phyloP scores from a whole-genome alignment of 2,329 filamentous ascomycete species.

The Microsporum audouinii region DNA sequence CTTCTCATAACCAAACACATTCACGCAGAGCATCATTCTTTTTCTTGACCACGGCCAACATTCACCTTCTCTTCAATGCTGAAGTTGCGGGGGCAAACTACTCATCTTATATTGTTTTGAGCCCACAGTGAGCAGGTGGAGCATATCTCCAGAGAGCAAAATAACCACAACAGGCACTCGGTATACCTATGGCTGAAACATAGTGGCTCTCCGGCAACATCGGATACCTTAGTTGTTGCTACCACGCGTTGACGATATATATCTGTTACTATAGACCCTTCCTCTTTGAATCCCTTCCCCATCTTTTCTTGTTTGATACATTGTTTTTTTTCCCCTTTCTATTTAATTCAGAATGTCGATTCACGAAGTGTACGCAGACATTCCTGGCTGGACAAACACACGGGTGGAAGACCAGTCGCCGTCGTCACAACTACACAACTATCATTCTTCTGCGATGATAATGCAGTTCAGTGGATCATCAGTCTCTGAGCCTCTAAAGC shows the following conservation, averaged over 20 bases:
- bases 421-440: not conserved
- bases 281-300: not conserved
- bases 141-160: not conserved
- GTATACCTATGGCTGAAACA: not conserved
- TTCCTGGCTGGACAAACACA: not conserved
- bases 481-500: not conserved
- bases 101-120: not conserved
- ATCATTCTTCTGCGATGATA: not conserved
- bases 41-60: not conserved
- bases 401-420: not conserved
- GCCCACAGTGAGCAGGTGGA: not conserved
- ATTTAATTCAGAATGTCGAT: not conserved
- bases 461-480: not conserved
- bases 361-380: not conserved
- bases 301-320: not conserved
- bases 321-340: not conserved
- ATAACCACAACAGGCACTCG: not conserved
- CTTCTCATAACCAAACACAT: not conserved
- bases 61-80: not conserved
- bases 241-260: not conserved
- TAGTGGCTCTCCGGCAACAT: not conserved
- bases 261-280: not conserved
- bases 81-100: not conserved
- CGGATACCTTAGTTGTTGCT: not conserved
- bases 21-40: not conserved